Evolutionary conservation across 768 basidiomycete species (phyloP), one percentile per base, ranked within the genome.

Genomic region (Lactarius sanguifluus): DNA sequence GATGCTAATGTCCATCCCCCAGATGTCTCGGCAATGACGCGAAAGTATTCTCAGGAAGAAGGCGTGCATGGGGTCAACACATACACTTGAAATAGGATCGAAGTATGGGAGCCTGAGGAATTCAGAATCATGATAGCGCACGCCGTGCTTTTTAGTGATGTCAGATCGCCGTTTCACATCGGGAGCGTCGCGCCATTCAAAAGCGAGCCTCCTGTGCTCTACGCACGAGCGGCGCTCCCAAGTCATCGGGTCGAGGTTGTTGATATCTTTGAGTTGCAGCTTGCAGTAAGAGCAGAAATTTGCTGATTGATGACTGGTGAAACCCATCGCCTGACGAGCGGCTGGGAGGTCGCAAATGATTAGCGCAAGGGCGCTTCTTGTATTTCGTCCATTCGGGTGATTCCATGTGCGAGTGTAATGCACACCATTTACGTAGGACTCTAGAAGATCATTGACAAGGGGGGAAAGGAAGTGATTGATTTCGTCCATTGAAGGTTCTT

Each of bases 391-490:
- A 9, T 61, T 50, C n/a, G 38, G 50, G 32, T 66, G 34, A 23
- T 61, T 61, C 38, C 54, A 10, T 1, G 79, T 80, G 10, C 62
- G 28, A 0, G 75, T 66, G 23, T 75, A 70, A 55, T 65, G 71
- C 4, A 80, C 61, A 8, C 80, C 79, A n/a, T 64, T 34, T 15
- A 70, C 2, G 77, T 79, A 83, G 13, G 78, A 70, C 0, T 58
- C 34, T 1, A 77, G 56, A 0, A 82, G 71, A n/a, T 79, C 75
- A 43, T 79, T 73, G 5, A 82, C 73, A 16, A 82, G 73, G 1
- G 76, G 79, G 0, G 38, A n/a, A 2, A 83, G 69, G 30, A 79
- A 70, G 55, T 80, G 78, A 45, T 82, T 81, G 9, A 81, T 70
- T 40, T 77, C 67, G 0, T 73, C 54, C 0, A 75, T 60, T 1